A percentile compares a stretch with the other conserved stretches of the same genome.
Evolutionary conservation across 2,329 filamentous ascomycete genomes (phyloP).

Genomic region (Chalaropsis ovoidea): DNA sequence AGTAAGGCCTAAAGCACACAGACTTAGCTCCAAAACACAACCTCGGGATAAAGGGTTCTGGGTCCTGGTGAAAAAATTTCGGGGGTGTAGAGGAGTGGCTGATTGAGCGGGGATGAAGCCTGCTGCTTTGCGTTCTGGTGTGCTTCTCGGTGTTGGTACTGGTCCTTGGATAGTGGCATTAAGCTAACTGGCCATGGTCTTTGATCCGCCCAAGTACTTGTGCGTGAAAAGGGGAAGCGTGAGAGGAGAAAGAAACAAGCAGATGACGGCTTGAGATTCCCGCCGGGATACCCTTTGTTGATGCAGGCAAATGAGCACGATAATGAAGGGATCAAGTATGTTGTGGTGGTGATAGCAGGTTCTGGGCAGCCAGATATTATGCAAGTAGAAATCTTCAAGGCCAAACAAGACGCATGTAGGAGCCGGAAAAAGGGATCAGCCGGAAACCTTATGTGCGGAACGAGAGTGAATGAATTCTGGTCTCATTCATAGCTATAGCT

Average conservation of each 20-base stretch:
- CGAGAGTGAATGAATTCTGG: background rate
- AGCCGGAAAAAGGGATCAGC: conserved; percentile 4
- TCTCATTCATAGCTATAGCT: conserved; percentile 1
- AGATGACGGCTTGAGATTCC: conserved; percentile 4
- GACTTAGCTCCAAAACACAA: background rate
- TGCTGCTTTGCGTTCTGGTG: conserved; percentile 6
- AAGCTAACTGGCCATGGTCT: conserved; percentile 10
- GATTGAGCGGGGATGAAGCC: conserved; percentile 15
- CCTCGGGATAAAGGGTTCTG: conserved; percentile 13
- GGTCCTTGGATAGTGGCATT: conserved; percentile 12
- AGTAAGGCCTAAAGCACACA: conserved; percentile 10
- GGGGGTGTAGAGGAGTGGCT: conserved; percentile 13
- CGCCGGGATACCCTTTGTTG: background rate
- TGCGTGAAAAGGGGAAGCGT: conserved; percentile 5
- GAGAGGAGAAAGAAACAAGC: background rate
- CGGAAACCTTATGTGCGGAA: conserved; percentile 6
- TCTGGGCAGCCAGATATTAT: background rate
- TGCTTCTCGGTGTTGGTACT: conserved; percentile 12
- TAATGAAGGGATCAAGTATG: background rate
- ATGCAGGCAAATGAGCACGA: background rate
- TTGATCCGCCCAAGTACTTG: conserved; percentile 11
- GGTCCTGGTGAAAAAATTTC: conserved; percentile 9
- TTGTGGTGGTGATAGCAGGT: background rate
- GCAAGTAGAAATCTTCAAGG: conserved; percentile 5
- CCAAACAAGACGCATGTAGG: conserved; percentile 1